phyloP scores from a whole-genome alignment of 2,329 filamentous ascomycete species.

The Phaeomoniella chlamydospora region DNA sequence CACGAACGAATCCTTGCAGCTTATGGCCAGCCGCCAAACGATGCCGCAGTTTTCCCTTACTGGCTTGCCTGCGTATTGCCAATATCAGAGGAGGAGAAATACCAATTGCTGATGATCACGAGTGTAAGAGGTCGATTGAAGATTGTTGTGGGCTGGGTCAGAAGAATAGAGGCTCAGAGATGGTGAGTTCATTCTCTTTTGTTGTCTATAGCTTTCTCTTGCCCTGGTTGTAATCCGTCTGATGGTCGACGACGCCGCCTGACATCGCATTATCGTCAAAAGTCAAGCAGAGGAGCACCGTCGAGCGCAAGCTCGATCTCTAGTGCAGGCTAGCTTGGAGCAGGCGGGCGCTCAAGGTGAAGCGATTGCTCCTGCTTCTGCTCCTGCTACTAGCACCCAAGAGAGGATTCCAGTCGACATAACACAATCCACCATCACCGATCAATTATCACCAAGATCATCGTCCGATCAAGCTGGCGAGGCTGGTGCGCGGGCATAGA shows the following conservation, averaged over 20 bases:
- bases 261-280: background rate
- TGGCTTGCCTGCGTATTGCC: conserved; percentile 80
- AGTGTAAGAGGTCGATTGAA: conserved; percentile 73
- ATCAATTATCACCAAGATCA: too few relatives aligned
- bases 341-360: too few relatives aligned
- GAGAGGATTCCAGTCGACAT: too few relatives aligned
- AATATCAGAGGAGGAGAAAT: conserved; percentile 65
- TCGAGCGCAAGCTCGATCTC: background rate
- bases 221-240: background rate
- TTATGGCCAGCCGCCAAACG: conserved; percentile 63
- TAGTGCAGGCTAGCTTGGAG: background rate
- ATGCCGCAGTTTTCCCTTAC: conserved; percentile 69
- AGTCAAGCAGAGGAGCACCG: background rate
- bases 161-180: conserved; percentile 50
- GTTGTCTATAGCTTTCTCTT: conserved; percentile 1
- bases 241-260: background rate
- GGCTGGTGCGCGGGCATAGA: background rate
- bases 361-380: too few relatives aligned
- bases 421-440: too few relatives aligned
- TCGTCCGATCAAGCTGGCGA: background rate
- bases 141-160: conserved; percentile 67
- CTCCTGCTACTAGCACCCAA: too few relatives aligned
- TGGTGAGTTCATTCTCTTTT: conserved; percentile 42
- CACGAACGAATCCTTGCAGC: conserved; percentile 55
- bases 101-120: conserved; percentile 54